phyloP scores from a whole-genome alignment of 352 stramenopile species.

The Phytophthora ramorum region DNA sequence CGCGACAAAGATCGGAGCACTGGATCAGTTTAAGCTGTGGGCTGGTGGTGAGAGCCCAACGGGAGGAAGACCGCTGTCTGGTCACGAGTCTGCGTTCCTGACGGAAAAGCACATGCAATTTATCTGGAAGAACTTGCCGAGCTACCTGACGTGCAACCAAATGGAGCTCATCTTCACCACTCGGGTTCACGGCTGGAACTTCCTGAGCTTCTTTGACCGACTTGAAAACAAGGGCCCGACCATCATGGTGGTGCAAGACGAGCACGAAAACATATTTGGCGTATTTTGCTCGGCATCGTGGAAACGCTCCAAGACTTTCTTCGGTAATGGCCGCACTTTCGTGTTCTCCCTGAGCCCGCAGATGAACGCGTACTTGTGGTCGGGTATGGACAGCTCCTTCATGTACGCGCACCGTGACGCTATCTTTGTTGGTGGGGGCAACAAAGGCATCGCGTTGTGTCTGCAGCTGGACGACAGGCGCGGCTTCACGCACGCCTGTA shows the following conservation, averaged over 20 bases:
- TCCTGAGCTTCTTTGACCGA: constrained; percentile 68
- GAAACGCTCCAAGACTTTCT: constrained; percentile 56
- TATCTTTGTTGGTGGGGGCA: constrained; percentile 72
- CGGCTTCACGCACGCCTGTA: constrained; percentile 68
- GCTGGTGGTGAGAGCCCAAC: constrained; percentile 26
- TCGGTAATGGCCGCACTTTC: constrained; percentile 81
- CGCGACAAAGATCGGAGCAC: constrained; percentile 53
- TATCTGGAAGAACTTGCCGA: constrained; percentile 63
- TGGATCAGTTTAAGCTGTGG: constrained; percentile 73
- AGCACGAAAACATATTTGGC: constrained; percentile 74
- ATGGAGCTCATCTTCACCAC: constrained; percentile 77
- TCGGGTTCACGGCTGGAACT: constrained; percentile 71
- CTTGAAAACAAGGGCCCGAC: constrained; percentile 71
- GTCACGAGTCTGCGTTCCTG: constrained; percentile 60
- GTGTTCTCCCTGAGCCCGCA: constrained; percentile 73
- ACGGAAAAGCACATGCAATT: constrained; percentile 78
- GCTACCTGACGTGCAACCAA: constrained; percentile 70
- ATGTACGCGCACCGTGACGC: constrained; percentile 67
- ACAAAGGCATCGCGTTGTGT: constrained; percentile 72
- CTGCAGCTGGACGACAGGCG: constrained; percentile 77
- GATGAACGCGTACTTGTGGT: constrained; percentile 68
- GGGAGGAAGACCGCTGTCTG: constrained; percentile 30
- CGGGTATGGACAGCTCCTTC: constrained; percentile 71
- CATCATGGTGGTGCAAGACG: constrained; percentile 73
- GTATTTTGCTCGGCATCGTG: constrained; percentile 77